Evolutionary conservation across 441 rosid genomes (phyloP).

Genomic region (Erodium moschatum): DNA sequence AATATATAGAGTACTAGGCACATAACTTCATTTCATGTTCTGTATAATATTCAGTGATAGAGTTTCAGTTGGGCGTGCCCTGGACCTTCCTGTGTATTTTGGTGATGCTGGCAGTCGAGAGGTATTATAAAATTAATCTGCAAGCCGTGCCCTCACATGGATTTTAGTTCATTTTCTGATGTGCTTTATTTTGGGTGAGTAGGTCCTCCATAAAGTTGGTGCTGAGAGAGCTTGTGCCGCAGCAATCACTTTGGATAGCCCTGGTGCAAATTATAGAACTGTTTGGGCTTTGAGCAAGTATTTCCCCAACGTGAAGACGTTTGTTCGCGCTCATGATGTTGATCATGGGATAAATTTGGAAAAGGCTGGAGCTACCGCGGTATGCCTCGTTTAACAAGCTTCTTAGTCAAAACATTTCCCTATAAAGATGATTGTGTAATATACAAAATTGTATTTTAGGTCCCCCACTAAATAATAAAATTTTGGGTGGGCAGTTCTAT

Average conservation of each 20-base stretch:
- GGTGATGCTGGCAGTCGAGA: slow-evolving; percentile 98
- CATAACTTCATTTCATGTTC: not conserved
- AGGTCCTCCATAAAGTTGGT: slow-evolving; percentile 95
- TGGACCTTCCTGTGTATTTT: slow-evolving; percentile 91
- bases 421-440: not conserved
- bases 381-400: slow-evolving; percentile 22
- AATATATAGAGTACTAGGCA: not conserved
- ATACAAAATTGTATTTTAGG: not conserved
- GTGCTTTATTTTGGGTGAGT: slow-evolving; percentile 24
- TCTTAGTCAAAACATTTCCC: not conserved
- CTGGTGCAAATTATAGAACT: slow-evolving; percentile 96
- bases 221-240: slow-evolving; percentile 97
- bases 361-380: slow-evolving; percentile 95
- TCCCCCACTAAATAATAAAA: not conserved
- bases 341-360: slow-evolving; percentile 93
- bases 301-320: slow-evolving; percentile 91
- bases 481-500: not conserved
- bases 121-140: slow-evolving; percentile 33
- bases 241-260: slow-evolving; percentile 83
- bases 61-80: slow-evolving; percentile 81
- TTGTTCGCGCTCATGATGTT: slow-evolving; percentile 96
- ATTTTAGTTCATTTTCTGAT: slow-evolving; percentile 19
- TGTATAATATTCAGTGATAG: slow-evolving; percentile 52
- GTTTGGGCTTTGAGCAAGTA: slow-evolving; percentile 98
- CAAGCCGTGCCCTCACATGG: not conserved